Conservation (phyloP, 345 rosid species). For the Trapa bicornis region DNA sequence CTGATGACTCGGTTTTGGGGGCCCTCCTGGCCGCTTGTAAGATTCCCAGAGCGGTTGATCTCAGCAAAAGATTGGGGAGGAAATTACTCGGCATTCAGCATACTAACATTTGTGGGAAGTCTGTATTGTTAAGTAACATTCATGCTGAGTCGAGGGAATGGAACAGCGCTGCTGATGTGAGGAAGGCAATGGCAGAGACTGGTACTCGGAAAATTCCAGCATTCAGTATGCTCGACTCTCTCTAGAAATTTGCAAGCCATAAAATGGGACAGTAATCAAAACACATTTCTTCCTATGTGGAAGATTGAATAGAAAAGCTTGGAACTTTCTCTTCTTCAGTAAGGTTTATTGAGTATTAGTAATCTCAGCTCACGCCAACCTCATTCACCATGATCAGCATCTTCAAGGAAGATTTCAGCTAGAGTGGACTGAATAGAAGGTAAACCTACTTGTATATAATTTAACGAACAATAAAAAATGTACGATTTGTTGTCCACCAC, state of each 20-base stretch:
- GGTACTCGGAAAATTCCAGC: constrained; percentile 41
- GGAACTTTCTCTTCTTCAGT: too few relatives aligned
- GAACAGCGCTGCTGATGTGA: constrained; percentile 36
- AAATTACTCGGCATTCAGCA: constrained; percentile 36
- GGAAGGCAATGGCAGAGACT: constrained; percentile 34
- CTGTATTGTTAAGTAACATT: constrained; percentile 34
- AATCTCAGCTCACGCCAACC: too few relatives aligned
- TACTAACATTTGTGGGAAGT: constrained; percentile 36
- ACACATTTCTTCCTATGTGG: too few relatives aligned
- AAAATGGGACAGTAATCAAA: too few relatives aligned
- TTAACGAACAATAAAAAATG: too few relatives aligned
- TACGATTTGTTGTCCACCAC: not conserved
- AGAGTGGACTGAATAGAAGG: too few relatives aligned
- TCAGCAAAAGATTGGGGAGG: constrained; percentile 39
- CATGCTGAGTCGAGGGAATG: constrained; percentile 39
- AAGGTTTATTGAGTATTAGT: too few relatives aligned
- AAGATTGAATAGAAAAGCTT: too few relatives aligned
- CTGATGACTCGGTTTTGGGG: constrained; percentile 55
- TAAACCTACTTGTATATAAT: too few relatives aligned
- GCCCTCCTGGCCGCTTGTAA: constrained; percentile 63
- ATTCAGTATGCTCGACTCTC: constrained; percentile 27
- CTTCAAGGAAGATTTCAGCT: too few relatives aligned
- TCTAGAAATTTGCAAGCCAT: not conserved
- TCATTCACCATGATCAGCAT: too few relatives aligned
- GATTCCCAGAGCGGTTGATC: constrained; percentile 42